A percentile compares a stretch with the other conserved stretches of the same genome.
These are phyloP conservation scores for Pseudocercospora vitis DNA, from an alignment of 2,329 filamentous ascomycete species.

Conservation along the genomic window DNA sequence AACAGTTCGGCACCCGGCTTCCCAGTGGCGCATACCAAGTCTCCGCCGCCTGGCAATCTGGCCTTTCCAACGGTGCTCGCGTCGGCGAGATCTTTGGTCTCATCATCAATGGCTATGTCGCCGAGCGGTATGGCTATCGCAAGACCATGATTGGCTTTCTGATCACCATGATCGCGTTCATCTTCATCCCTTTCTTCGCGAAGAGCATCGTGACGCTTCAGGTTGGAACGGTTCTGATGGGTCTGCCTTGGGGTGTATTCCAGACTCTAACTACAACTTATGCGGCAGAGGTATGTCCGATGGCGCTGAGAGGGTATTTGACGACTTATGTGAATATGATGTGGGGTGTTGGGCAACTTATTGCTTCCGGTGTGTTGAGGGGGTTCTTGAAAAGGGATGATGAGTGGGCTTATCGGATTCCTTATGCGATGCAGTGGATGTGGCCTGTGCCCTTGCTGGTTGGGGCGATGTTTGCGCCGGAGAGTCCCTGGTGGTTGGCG, in stretches of 20 bases:
- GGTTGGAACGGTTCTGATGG: conserved; percentile 31
- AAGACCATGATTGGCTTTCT: conserved; percentile 62
- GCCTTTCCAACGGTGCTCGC: conserved; percentile 54
- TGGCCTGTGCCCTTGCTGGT: conserved; percentile 37
- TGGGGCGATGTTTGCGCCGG: conserved; percentile 30
- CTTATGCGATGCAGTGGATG: conserved; percentile 46
- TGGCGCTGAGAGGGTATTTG: conserved; percentile 57
- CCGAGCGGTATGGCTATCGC: conserved; percentile 48
- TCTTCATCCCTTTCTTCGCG: conserved; percentile 49
- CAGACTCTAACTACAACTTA: conserved; percentile 55
- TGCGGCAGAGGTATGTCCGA: conserved; percentile 64
- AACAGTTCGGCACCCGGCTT: conserved; percentile 42
- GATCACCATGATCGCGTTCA: conserved; percentile 55
- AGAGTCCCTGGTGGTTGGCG: conserved; percentile 30
- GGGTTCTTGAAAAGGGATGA: conserved; percentile 26
- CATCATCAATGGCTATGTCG: conserved; percentile 64
- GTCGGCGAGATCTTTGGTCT: conserved; percentile 67
- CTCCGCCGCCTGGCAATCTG: conserved; percentile 59
- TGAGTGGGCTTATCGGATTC: conserved; percentile 43
- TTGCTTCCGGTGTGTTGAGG: conserved; percentile 44
- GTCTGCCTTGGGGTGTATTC: conserved; percentile 37
- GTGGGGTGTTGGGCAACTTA: conserved; percentile 62
- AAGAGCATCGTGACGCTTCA: conserved; percentile 34
- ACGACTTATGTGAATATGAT: conserved; percentile 60
- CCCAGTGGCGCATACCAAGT: conserved; percentile 46